phyloP scores from a whole-genome alignment of 2,329 filamentous ascomycete species.

The Magnaporthales sp. region DNA sequence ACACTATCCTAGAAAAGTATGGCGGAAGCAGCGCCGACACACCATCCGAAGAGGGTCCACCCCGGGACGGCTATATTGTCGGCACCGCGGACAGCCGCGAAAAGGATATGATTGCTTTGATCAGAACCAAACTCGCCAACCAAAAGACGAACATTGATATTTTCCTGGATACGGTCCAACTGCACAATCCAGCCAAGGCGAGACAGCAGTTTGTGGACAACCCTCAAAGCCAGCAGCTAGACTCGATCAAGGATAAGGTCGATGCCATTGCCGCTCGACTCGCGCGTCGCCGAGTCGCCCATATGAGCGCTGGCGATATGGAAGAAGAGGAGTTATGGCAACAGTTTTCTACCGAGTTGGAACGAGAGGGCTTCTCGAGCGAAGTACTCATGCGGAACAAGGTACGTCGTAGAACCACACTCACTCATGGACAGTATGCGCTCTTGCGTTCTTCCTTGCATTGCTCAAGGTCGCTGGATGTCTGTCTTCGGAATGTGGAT shows the following conservation, averaged over 20 bases:
- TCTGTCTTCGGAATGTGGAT: background rate
- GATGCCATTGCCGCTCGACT: slow-evolving; percentile 46
- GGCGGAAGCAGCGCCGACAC: slow-evolving; percentile 10
- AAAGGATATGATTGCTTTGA: slow-evolving; percentile 29
- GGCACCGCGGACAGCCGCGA: slow-evolving; percentile 24
- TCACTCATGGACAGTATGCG: background rate
- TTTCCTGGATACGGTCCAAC: slow-evolving; percentile 49
- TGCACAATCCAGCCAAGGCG: slow-evolving; percentile 35
- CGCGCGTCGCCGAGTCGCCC: slow-evolving; percentile 21
- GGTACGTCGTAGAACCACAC: slow-evolving; percentile 25
- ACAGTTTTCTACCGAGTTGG: slow-evolving; percentile 48
- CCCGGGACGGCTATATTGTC: slow-evolving; percentile 12
- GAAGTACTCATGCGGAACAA: slow-evolving; percentile 48
- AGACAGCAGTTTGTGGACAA: slow-evolving; percentile 10
- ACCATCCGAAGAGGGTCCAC: slow-evolving; percentile 9
- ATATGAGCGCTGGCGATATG: background rate
- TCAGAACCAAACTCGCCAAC: slow-evolving; percentile 36
- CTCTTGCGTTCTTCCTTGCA: background rate
- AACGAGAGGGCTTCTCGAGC: slow-evolving; percentile 48
- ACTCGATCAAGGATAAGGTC: slow-evolving; percentile 51
- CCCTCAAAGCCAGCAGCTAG: slow-evolving; percentile 26
- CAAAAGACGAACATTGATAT: slow-evolving; percentile 48
- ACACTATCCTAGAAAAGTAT: slow-evolving; percentile 41
- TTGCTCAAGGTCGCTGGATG: background rate
- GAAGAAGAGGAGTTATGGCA: slow-evolving; percentile 45